A percentile compares a stretch with the other conserved stretches of the same genome.
phyloP scores from a whole-genome alignment of 352 stramenopile species.

The Elongisporangium anandrum region DNA sequence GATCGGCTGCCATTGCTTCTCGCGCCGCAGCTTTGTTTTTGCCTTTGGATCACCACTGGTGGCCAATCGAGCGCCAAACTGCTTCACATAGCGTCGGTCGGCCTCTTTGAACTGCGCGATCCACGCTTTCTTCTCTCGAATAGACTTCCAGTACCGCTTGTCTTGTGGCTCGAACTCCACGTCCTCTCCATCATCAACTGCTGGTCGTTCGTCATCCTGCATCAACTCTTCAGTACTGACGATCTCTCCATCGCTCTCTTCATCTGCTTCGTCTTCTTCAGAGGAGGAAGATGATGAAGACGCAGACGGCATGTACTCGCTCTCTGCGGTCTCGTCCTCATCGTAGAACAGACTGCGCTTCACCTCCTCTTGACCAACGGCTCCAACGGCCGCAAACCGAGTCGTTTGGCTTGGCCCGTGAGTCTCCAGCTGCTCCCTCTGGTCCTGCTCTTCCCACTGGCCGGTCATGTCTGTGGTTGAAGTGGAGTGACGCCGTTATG shows the following conservation, averaged over 20 bases:
- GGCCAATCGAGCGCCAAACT: slow-evolving; percentile 35
- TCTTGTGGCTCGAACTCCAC: slow-evolving; percentile 22
- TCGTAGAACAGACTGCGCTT: slow-evolving; percentile 1
- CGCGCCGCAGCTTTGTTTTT: slow-evolving; percentile 11
- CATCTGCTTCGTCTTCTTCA: slow-evolving; percentile 10
- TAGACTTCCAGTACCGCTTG: slow-evolving; percentile 24
- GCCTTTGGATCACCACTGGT: slow-evolving; percentile 17
- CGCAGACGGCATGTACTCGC: slow-evolving; percentile 24
- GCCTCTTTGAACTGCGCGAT: slow-evolving; percentile 9
- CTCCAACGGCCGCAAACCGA: too few relatives aligned
- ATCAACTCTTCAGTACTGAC: slow-evolving; percentile 11
- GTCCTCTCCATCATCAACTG: slow-evolving; percentile 18
- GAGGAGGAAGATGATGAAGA: slow-evolving; percentile 3
- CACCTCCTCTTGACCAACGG: neutral
- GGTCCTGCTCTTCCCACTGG: too few relatives aligned
- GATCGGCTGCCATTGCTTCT: slow-evolving; percentile 15
- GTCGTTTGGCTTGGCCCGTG: too few relatives aligned
- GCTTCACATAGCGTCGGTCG: slow-evolving; percentile 20
- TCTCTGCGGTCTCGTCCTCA: slow-evolving; percentile 18
- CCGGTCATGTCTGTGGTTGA: neutral
- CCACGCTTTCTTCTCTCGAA: slow-evolving; percentile 23
- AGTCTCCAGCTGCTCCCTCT: too few relatives aligned
- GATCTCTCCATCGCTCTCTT: slow-evolving; percentile 16
- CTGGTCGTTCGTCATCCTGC: slow-evolving; percentile 5
- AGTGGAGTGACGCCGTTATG: neutral